phyloP scores from a whole-genome alignment of 306 rosid genomes.

The Vigna radiata region DNA sequence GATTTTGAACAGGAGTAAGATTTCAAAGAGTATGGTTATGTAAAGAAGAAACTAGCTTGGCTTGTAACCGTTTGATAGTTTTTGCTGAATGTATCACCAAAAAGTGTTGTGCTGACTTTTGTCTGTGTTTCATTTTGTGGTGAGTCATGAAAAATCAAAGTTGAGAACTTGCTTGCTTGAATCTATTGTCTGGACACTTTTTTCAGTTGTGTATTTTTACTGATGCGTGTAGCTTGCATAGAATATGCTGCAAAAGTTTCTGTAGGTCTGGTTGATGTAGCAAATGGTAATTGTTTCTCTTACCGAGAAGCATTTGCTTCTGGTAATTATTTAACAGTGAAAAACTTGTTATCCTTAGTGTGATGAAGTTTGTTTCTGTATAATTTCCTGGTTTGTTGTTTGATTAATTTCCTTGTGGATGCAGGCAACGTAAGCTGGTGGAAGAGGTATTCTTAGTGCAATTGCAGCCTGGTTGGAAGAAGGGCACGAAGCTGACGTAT shows the following conservation, averaged over 20 bases:
- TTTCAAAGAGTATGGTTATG: background rate
- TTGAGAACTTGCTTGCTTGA: slow-evolving; percentile 13
- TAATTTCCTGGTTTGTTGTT: background rate
- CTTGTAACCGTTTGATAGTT: background rate
- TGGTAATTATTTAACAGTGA: slow-evolving; percentile 12
- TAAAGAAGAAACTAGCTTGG: slow-evolving; percentile 4
- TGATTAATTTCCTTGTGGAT: slow-evolving; percentile 22
- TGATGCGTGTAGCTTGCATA: background rate
- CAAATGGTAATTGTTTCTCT: slow-evolving; percentile 2
- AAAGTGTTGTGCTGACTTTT: background rate
- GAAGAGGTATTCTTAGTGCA: slow-evolving; percentile 59
- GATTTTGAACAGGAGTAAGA: too few species aligned
- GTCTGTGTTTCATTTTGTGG: background rate
- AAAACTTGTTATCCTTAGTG: background rate
- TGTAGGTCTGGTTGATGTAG: slow-evolving; percentile 16
- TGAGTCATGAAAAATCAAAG: background rate
- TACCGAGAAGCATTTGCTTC: slow-evolving; percentile 5
- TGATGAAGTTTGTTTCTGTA: background rate
- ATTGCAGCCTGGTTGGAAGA: slow-evolving; percentile 32
- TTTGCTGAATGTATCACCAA: background rate
- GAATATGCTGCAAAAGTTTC: background rate
- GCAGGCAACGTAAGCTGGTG: slow-evolving; percentile 43
- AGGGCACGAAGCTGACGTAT: background rate
- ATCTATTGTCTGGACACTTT: slow-evolving; percentile 3
- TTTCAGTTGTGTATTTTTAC: background rate